Evolutionary conservation across 129 eudicot genomes (phyloP), one percentile per base, ranked within the genome.

Genomic region (Heracleum sosnowskyi): DNA sequence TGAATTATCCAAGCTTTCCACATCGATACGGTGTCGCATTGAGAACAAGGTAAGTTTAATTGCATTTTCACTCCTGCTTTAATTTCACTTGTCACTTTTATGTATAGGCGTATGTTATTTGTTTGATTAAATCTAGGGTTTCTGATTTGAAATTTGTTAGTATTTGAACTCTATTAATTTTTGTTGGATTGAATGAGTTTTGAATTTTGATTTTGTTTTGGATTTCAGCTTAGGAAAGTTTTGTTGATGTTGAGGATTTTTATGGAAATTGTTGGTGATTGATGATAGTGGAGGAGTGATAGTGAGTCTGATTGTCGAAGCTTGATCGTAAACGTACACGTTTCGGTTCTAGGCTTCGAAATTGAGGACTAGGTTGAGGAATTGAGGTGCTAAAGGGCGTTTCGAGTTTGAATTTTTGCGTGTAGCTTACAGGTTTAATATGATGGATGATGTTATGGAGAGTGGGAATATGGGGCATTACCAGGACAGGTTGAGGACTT

Each of bases 381-480:
- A 64, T 31, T 31, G 70, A 64, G 20, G 29, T 64, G 70, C 2
- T 15, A 4, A 29, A 64, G 36, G 37, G 37, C 70, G 7, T 31
- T 29, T 1, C 9, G 70, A 64, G 36, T 3, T 7, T 57, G 64
- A 9, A 24, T n/a, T 11, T 57, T 57, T 2, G 64, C 2, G 64
- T 9, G 26, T 57, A 24, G 31, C 13, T 57, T 8, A 57, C 4
- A 24, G 64, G 31, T 57, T 64, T 64, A 13, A 64, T 11, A 66
- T 66, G 72, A 91, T 91, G 98, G 98, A 93, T 83, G 93, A 89
- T 41, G 93, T 85, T 70, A 87, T 93, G 93, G 98, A 93, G 86
- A 84, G 85, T 26, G 98, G 98, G 71, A 88, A 77, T 68, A 36
- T 93, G 91, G 88, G 90, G 85, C 89, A 91, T 76, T 93, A 88